Percentiles rank a stretch among this genome's conserved stretches.
These are phyloP conservation scores for Bassia scoparia DNA, from an alignment of 148 eudicot genomes.

Conservation along the genomic window DNA sequence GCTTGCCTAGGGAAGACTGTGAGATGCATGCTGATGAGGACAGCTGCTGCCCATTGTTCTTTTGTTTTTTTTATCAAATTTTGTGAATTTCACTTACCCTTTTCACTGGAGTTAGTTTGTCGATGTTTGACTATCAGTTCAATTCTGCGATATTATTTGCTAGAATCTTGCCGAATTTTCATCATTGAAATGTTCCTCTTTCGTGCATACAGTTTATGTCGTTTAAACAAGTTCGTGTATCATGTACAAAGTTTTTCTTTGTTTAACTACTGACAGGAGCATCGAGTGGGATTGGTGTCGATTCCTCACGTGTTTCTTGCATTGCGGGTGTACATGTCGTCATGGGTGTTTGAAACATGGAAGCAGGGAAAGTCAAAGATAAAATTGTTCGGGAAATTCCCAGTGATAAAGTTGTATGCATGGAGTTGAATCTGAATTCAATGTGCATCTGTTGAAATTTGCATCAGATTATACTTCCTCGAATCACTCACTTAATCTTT, in stretches of 20 bases:
- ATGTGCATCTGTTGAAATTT: conserved; percentile 64
- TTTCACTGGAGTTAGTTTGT: too few species aligned
- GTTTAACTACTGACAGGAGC: conserved; percentile 48
- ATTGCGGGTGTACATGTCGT: conserved; percentile 84
- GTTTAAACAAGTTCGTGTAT: neutral
- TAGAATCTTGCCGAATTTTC: neutral
- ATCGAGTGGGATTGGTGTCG: conserved; percentile 82
- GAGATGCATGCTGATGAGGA: too few species aligned
- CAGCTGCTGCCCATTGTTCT: too few species aligned
- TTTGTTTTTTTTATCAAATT: too few species aligned
- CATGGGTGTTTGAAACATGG: conserved; percentile 71
- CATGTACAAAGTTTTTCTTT: conserved; percentile 5
- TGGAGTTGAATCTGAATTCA: conserved; percentile 84
- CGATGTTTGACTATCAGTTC: too few species aligned
- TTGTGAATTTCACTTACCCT: too few species aligned
- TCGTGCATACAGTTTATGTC: neutral
- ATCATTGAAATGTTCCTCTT: neutral
- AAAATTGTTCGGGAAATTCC: conserved; percentile 60
- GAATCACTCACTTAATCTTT: conserved; percentile 57
- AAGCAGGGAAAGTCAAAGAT: conserved; percentile 53
- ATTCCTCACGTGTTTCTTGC: conserved; percentile 88
- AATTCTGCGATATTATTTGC: neutral
- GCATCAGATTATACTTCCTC: conserved; percentile 54
- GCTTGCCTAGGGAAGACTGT: too few species aligned
- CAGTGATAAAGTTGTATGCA: conserved; percentile 59